Evolutionary conservation across 2,329 filamentous ascomycete genomes (phyloP).

Genomic region (Mollisia scopiformis): DNA sequence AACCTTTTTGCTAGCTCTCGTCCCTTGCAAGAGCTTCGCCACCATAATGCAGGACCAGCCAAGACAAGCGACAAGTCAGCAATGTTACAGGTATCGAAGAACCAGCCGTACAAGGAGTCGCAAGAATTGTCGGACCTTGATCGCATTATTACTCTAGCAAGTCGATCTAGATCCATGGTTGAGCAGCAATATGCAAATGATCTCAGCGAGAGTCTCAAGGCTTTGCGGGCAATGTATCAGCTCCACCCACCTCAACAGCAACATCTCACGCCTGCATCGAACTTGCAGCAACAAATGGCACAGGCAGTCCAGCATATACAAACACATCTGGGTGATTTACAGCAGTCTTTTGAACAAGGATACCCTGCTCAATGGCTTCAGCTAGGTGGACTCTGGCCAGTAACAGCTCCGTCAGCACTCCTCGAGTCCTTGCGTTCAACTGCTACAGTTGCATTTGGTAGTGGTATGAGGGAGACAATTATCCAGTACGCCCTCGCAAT

Average conservation of each 20-base stretch:
- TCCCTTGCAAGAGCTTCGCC: neutral
- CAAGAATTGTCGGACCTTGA: neutral
- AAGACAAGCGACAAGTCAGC: neutral
- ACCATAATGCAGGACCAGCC: neutral
- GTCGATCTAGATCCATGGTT: neutral
- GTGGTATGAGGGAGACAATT: slow-evolving; percentile 40
- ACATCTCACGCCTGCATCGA: neutral
- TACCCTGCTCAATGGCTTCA: slow-evolving; percentile 40
- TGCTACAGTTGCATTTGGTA: slow-evolving; percentile 34
- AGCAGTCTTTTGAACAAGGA: neutral
- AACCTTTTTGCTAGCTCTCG: too few species aligned
- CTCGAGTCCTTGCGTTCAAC: slow-evolving; percentile 46
- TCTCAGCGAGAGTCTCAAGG: neutral
- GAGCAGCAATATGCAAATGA: neutral
- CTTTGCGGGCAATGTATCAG: neutral
- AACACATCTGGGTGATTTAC: neutral
- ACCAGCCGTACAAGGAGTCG: neutral
- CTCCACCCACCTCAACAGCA: neutral
- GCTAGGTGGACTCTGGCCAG: slow-evolving; percentile 44
- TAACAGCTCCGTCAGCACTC: slow-evolving; percentile 42
- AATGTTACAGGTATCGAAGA: neutral
- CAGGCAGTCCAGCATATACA: neutral
- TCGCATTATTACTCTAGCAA: neutral
- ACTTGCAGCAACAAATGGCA: neutral
- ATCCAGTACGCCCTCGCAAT: slow-evolving; percentile 44